A percentile compares a stretch with the other conserved stretches of the same genome.
phyloP scores from a whole-genome alignment of 1,284 basidiomycete genomes.

The Hypsizygus ulmarius region DNA sequence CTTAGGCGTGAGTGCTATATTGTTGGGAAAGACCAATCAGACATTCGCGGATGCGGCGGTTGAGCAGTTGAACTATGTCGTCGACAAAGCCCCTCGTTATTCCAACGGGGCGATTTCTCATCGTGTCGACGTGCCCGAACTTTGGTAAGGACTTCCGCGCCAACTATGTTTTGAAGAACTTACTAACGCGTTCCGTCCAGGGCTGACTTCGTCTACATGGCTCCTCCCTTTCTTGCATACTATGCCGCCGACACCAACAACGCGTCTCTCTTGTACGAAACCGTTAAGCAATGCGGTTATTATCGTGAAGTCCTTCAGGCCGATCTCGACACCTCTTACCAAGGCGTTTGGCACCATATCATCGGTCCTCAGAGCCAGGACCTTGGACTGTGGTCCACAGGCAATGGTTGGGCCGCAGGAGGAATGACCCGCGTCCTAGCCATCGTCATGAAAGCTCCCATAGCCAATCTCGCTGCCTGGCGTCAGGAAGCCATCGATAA shows the following conservation, averaged over 20 bases:
- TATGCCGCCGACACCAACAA: slow-evolving; percentile 46
- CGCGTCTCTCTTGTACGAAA: slow-evolving; percentile 38
- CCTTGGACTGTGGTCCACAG: slow-evolving; percentile 53
- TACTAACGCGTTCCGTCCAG: slow-evolving; percentile 27
- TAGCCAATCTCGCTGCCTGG: slow-evolving; percentile 18
- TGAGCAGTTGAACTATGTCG: slow-evolving; percentile 33
- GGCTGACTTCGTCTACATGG: slow-evolving; percentile 66
- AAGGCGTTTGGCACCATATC: slow-evolving; percentile 47
- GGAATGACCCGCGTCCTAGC: slow-evolving; percentile 28
- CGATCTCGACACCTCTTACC: slow-evolving; percentile 21
- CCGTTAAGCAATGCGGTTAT: slow-evolving; percentile 45
- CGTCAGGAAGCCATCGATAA: slow-evolving; percentile 26
- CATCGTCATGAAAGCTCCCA: slow-evolving; percentile 31
- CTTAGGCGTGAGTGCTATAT: slow-evolving; percentile 41
- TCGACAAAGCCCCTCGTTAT: slow-evolving; percentile 41
- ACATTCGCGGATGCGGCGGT: slow-evolving; percentile 29
- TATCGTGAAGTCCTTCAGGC: slow-evolving; percentile 44
- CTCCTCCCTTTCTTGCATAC: slow-evolving; percentile 58
- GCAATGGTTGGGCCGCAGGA: slow-evolving; percentile 29
- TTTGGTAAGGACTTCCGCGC: slow-evolving; percentile 36
- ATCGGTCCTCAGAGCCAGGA: slow-evolving; percentile 43
- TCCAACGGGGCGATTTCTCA: slow-evolving; percentile 54
- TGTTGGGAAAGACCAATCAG: slow-evolving; percentile 31
- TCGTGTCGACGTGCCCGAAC: slow-evolving; percentile 36
- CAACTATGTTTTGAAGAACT: neutral